phyloP scores from a whole-genome alignment of 805 yeast species.

The Groenewaldozyma salmanticensis region DNA sequence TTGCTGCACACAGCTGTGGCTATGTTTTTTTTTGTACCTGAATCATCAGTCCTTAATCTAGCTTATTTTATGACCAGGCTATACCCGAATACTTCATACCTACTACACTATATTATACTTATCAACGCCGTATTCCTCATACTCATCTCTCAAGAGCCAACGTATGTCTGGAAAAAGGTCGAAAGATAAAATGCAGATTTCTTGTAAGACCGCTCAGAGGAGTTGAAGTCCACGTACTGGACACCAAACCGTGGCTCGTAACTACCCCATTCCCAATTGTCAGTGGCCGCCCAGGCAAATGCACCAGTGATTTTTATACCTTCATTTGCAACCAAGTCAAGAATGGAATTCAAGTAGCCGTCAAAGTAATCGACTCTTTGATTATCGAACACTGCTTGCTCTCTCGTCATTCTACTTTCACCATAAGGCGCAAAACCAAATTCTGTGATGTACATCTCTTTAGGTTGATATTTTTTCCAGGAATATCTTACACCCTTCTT shows the following conservation, averaged over 20 bases:
- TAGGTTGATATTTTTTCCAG: constrained; percentile 21
- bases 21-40: too few species aligned
- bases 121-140: neutral
- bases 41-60: too few species aligned
- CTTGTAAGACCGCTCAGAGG: constrained; percentile 9
- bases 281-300: constrained; percentile 27
- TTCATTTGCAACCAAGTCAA: constrained; percentile 19
- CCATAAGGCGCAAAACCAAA: constrained; percentile 27
- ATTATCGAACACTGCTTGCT: constrained; percentile 23
- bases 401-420: constrained; percentile 21
- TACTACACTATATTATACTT: too few species aligned
- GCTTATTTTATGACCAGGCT: too few species aligned
- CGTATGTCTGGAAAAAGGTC: constrained; percentile 10
- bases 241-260: constrained; percentile 10
- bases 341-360: constrained; percentile 21
- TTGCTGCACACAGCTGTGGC: too few species aligned
- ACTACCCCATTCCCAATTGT: constrained; percentile 27
- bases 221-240: constrained; percentile 10
- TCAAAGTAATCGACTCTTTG: constrained; percentile 25
- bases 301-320: constrained; percentile 24
- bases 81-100: neutral
- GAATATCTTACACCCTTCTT: constrained; percentile 8
- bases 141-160: neutral
- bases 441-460: constrained; percentile 22
- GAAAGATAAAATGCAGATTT: constrained; percentile 12